Base-by-base conservation (phyloP, 2,329 filamentous ascomycete species). In the Fusarium newnesense region DNA sequence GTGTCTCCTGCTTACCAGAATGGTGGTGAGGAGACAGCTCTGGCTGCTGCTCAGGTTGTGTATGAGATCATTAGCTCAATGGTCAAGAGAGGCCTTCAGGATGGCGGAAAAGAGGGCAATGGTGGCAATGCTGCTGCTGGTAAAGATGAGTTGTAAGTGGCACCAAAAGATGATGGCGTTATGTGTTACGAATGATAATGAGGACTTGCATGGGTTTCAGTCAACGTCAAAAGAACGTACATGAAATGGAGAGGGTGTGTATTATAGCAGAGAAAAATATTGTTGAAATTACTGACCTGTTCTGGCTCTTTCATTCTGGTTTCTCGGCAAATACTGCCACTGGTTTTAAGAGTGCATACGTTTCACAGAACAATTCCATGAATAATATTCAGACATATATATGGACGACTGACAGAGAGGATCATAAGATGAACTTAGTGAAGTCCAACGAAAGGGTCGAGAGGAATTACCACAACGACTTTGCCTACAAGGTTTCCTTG, bases 61-160 rank as follows among this genome's bases (percentile, higher is more conserved):
- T 97, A 92, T 80, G 95, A 97, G 85, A 88, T 97, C n/a, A 81
- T 97, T 76, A 97, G 92, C 43, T 93, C 87, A 68, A 91, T 93
- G 83, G 91, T 92, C 11, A 92, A 90, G 83, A 88, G 72, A 61
- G 84, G 84, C 4, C 71, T 83, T 77, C 66, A 70, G 32, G 81
- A 80, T 56, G 83, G 82, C 79, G 83, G 79, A 6, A 82, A 80
- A 75, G 80, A 81, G 61, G 78, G 72, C 11, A 74, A 75, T 28
- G 69, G 69, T 37, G 74, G 70, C 3, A 69, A 76, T 15, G 75
- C 64, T 28, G 69, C 66, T 60, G 32, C 34, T 24, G 73, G 65
- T 8, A 70, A 77, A 13, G 76, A 86, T 69, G 84, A 85, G 78
- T 70, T 85, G 70, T 85, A 76, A 65, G 36, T 36, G 42, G 21